A percentile compares a stretch with the other conserved stretches of the same genome.
Conservation (phyloP, 805 yeast genomes). For the Wickerhamiella allomyrinae region DNA sequence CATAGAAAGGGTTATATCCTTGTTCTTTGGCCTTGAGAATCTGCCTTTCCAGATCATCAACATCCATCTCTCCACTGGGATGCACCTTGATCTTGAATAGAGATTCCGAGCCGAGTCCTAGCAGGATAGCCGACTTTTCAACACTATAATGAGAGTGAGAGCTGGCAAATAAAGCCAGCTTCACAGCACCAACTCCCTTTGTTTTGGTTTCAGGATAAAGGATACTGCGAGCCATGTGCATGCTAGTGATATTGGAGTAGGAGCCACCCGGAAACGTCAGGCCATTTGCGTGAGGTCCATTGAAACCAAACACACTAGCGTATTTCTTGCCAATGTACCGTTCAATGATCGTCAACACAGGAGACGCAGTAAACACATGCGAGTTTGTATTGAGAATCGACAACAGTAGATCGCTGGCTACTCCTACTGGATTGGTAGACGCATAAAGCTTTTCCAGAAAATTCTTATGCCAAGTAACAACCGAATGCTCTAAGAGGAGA, state of each 20-base stretch:
- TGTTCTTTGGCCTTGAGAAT: conserved; percentile 31
- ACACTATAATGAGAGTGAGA: conserved; percentile 68
- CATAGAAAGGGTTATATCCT: conserved; percentile 61
- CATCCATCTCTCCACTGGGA: conserved; percentile 42
- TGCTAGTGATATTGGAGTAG: conserved; percentile 67
- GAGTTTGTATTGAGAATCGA: conserved; percentile 68
- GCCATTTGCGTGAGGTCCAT: conserved; percentile 51
- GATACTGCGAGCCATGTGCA: conserved; percentile 61
- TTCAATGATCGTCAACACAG: conserved; percentile 63
- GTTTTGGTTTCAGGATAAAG: conserved; percentile 55
- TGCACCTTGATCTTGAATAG: conserved; percentile 52
- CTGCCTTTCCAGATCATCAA: conserved; percentile 30
- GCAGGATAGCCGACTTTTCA: conserved; percentile 63
- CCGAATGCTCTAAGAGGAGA: conserved; percentile 46
- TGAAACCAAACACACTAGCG: conserved; percentile 48
- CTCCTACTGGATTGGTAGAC: conserved; percentile 73
- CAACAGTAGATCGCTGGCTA: conserved; percentile 53
- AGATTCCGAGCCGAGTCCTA: conserved; percentile 51
- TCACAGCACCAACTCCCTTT: conserved; percentile 37
- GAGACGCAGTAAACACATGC: conserved; percentile 73
- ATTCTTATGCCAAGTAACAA: conserved; percentile 79
- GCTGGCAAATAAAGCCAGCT: conserved; percentile 58
- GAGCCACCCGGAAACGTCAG: conserved; percentile 79
- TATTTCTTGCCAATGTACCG: conserved; percentile 52
- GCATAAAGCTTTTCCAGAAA: conserved; percentile 76